phyloP scores from a whole-genome alignment of 176 grass and related monocot genomes.

The Pharus latifolius region DNA sequence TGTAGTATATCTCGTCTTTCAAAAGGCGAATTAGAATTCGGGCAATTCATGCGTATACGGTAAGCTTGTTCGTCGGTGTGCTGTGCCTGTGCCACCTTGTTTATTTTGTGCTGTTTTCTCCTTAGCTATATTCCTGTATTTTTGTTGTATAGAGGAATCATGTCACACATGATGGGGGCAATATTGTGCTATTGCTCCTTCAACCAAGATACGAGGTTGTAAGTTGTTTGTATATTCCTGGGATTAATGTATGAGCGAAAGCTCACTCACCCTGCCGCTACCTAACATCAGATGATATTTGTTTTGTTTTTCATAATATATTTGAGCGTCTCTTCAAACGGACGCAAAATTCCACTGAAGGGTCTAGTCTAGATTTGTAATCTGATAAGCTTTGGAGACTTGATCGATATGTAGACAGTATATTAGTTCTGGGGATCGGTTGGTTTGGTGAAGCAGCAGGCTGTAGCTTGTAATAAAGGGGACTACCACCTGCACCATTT shows the following conservation, averaged over 20 bases:
- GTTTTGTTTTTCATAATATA: background rate
- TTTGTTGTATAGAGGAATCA: conserved; percentile 25
- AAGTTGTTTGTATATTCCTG: conserved; percentile 16
- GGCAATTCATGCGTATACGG: background rate
- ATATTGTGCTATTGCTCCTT: background rate
- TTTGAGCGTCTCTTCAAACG: no score
- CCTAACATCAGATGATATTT: background rate
- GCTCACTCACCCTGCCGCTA: background rate
- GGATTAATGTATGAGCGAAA: conserved; percentile 13
- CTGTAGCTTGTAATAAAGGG: no score
- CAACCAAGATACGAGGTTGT: background rate
- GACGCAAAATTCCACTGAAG: no score
- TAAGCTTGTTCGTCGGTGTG: background rate
- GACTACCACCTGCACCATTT: no score
- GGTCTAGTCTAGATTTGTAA: no score
- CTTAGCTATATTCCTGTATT: background rate
- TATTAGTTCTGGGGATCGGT: no score
- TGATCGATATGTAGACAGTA: no score
- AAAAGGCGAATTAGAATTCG: background rate
- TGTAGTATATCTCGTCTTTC: background rate
- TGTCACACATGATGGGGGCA: background rate
- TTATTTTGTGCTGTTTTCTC: background rate
- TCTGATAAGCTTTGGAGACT: no score
- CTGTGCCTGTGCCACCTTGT: background rate
- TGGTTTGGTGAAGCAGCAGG: no score